Evolutionary conservation across 2,329 filamentous ascomycete genomes (phyloP).

Genomic region (Pyricularia sp.): DNA sequence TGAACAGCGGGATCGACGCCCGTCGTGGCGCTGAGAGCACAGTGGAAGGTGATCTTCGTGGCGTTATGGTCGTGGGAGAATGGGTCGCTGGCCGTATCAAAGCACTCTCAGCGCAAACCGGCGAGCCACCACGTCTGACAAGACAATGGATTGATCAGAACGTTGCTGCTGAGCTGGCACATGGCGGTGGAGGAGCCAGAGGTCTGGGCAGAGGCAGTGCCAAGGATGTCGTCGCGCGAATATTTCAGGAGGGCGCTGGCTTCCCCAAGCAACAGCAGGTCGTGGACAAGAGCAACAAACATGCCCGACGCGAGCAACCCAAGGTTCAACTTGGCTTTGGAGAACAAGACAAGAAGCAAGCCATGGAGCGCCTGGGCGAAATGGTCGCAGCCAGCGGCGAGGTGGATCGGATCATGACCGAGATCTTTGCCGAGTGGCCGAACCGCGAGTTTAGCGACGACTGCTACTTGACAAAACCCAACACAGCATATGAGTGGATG

Average conservation of each 20-base stretch:
- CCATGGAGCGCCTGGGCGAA: constrained; percentile 61
- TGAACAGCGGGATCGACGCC: constrained; percentile 61
- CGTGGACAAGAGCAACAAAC: constrained; percentile 26
- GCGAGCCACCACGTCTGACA: constrained; percentile 44
- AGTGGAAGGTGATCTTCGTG: constrained; percentile 66
- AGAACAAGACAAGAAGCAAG: constrained; percentile 62
- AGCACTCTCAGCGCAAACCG: constrained; percentile 29
- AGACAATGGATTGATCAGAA: constrained; percentile 70
- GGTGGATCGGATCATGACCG: constrained; percentile 66
- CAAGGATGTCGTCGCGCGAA: constrained; percentile 67
- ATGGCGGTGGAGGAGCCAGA: constrained; percentile 62
- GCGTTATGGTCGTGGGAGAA: constrained; percentile 78
- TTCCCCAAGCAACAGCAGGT: constrained; percentile 51
- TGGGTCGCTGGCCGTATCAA: constrained; percentile 71
- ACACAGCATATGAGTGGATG: constrained; percentile 85
- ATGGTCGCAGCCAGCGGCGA: constrained; percentile 76
- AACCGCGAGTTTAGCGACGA: constrained; percentile 89
- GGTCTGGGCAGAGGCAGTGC: constrained; percentile 62
- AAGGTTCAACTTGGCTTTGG: constrained; percentile 58
- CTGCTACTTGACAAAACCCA: constrained; percentile 79
- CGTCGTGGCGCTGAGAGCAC: constrained; percentile 58
- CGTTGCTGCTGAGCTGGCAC: constrained; percentile 56
- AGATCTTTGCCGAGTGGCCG: constrained; percentile 82
- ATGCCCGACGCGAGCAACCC: constrained; percentile 43
- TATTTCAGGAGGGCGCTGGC: constrained; percentile 71